Conservation (phyloP, 495 filamentous ascomycete species). For the Viridothelium virens region DNA sequence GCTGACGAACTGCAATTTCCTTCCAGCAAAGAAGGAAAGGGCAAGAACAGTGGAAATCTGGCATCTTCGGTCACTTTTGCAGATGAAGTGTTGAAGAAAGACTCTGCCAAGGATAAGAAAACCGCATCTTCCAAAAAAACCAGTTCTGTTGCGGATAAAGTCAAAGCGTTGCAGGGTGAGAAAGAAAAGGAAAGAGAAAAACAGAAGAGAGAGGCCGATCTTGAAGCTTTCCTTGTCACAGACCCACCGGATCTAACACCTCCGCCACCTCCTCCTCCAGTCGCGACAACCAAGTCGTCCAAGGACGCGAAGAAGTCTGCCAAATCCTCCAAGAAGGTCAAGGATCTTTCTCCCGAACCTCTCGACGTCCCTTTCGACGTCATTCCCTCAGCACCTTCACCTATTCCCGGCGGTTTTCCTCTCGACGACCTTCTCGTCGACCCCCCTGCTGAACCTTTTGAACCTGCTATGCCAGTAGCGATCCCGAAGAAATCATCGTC, state of each 20-base stretch:
- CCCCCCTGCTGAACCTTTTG: constrained; percentile 17
- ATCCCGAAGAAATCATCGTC: constrained; percentile 17
- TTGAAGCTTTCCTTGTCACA: constrained; percentile 22
- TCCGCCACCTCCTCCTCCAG: constrained; percentile 21
- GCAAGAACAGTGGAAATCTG: constrained; percentile 4
- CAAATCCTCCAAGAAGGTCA: constrained; percentile 20
- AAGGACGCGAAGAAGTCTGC: constrained; percentile 17
- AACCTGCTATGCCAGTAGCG: constrained; percentile 18
- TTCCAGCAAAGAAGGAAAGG: constrained; percentile 8
- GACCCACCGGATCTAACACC: constrained; percentile 18
- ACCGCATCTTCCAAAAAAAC: constrained; percentile 24
- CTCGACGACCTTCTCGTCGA: constrained; percentile 31
- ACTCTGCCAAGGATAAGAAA: constrained; percentile 17
- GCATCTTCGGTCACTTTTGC: constrained; percentile 15
- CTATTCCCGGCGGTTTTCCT: constrained; percentile 37
- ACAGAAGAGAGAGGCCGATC: constrained; percentile 12
- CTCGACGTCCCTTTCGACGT: constrained; percentile 21
- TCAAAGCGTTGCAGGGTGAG: constrained; percentile 31
- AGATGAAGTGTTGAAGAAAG: constrained; percentile 22
- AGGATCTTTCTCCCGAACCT: constrained; percentile 16
- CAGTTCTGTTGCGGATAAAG: constrained; percentile 26
- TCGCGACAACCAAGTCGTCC: background rate
- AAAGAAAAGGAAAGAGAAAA: constrained; percentile 16
- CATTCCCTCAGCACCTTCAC: constrained; percentile 22
- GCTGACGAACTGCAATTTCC: constrained; percentile 3